Percentiles rank a stretch among this genome's conserved stretches.
These are phyloP conservation scores for Exophiala phaeomuriformis DNA, from an alignment of 2,329 filamentous ascomycete genomes.

Conservation along the genomic window DNA sequence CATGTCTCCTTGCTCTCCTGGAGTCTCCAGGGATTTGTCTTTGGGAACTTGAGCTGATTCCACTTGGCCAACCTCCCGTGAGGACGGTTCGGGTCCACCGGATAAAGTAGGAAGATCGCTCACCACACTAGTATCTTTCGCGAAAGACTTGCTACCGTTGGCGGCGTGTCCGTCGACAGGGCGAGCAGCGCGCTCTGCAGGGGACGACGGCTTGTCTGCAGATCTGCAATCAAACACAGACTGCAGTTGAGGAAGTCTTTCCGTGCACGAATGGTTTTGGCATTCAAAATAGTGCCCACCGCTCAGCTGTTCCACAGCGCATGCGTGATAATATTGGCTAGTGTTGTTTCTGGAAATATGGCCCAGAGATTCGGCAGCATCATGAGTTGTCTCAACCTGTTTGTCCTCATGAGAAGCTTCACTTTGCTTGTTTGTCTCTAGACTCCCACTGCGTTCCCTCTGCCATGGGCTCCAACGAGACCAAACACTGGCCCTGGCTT, in stretches of 20 bases:
- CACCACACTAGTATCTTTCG: slow-evolving; percentile 12
- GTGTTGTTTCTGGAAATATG: not conserved
- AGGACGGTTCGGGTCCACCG: slow-evolving; percentile 25
- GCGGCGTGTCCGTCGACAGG: not conserved
- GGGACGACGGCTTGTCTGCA: not conserved
- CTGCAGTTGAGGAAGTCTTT: slow-evolving; percentile 19
- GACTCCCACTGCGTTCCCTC: slow-evolving; percentile 11
- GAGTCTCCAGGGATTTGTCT: slow-evolving; percentile 20
- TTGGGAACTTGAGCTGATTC: slow-evolving; percentile 28
- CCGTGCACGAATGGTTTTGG: slow-evolving; percentile 36
- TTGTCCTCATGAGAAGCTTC: not conserved
- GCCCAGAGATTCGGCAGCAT: not conserved
- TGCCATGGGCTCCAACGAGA: slow-evolving; percentile 27
- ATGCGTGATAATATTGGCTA: slow-evolving; percentile 34
- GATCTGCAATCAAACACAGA: slow-evolving; percentile 19
- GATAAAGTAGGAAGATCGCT: slow-evolving; percentile 18
- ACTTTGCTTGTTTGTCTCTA: not conserved
- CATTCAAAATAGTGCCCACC: slow-evolving; percentile 39
- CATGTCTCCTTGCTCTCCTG: not conserved
- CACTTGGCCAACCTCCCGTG: slow-evolving; percentile 30
- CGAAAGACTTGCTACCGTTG: not conserved
- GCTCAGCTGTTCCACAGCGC: slow-evolving; percentile 39
- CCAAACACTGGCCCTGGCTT: slow-evolving; percentile 24
- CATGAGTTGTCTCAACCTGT: not conserved
- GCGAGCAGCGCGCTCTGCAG: not conserved